Evolutionary conservation across 306 rosid genomes (phyloP).

Genomic region (Prunus kanzakura): DNA sequence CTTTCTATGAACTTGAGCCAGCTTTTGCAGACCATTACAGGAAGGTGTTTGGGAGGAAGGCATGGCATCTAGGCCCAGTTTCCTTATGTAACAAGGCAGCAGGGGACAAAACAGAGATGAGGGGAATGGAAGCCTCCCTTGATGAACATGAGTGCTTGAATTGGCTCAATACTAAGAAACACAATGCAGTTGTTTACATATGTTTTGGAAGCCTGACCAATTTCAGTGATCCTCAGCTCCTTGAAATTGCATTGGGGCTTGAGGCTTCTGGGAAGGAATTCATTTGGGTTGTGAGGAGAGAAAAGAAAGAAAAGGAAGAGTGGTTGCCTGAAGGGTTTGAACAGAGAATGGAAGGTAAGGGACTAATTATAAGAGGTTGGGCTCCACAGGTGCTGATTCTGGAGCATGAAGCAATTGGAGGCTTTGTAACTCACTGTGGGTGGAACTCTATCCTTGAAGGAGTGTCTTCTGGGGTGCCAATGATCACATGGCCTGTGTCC

Average conservation of each 20-base stretch:
- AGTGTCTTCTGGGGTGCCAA: constrained; percentile 34
- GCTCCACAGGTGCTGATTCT: constrained; percentile 40
- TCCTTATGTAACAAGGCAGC: constrained; percentile 22
- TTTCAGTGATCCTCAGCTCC: constrained; percentile 19
- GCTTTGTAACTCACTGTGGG: constrained; percentile 23
- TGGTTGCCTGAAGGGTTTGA: constrained; percentile 26
- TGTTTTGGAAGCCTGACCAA: constrained; percentile 32
- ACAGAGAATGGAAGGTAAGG: constrained; percentile 35
- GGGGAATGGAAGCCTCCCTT: constrained; percentile 37
- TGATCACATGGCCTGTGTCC: constrained; percentile 43
- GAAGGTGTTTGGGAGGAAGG: constrained; percentile 39
- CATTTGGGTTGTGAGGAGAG: constrained; percentile 37
- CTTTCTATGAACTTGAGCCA: constrained; percentile 49
- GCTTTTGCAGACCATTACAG: constrained; percentile 49
- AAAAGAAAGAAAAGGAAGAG: not conserved
- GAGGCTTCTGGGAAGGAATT: constrained; percentile 28
- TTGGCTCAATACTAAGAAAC: constrained; percentile 38
- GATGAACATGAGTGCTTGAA: constrained; percentile 21
- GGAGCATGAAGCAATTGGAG: constrained; percentile 36
- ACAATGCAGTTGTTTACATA: constrained; percentile 32
- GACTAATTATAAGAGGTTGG: constrained; percentile 49
- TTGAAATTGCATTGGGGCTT: constrained; percentile 33
- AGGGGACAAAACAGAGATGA: constrained; percentile 28
- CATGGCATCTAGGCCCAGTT: constrained; percentile 62
- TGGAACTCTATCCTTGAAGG: constrained; percentile 29